phyloP scores from a whole-genome alignment of 768 basidiomycete species.

The Ramaria sp. region DNA sequence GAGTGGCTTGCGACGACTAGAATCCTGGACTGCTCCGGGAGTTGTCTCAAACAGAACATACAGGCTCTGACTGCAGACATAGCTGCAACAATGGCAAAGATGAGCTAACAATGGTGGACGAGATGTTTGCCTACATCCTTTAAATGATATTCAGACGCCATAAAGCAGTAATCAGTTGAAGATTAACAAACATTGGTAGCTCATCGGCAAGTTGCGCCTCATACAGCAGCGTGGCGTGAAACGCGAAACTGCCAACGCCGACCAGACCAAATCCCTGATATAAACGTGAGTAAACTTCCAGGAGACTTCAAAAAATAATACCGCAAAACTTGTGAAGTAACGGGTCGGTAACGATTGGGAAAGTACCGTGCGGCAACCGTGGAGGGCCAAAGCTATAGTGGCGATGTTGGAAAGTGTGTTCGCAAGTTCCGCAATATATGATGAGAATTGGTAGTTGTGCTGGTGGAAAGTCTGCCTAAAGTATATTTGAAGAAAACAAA shows the following conservation, averaged over 20 bases:
- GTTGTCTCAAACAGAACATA: constrained; percentile 49
- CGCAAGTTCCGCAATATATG: constrained; percentile 67
- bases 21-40: constrained; percentile 34
- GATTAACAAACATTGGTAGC: constrained; percentile 46
- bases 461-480: constrained; percentile 18
- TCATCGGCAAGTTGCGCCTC: constrained; percentile 76
- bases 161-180: neutral
- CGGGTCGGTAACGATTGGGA: constrained; percentile 24
- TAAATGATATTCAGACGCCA: neutral
- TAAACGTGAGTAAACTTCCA: neutral
- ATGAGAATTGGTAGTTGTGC: constrained; percentile 70
- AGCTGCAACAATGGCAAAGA: constrained; percentile 25
- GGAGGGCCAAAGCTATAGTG: constrained; percentile 41
- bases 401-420: constrained; percentile 67
- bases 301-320: constrained; percentile 11
- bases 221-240: constrained; percentile 68
- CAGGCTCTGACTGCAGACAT: constrained; percentile 48
- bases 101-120: neutral
- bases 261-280: constrained; percentile 56
- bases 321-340: constrained; percentile 24
- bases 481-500: neutral
- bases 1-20: constrained; percentile 19
- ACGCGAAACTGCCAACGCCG: constrained; percentile 68
- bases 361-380: constrained; percentile 27
- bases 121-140: constrained; percentile 5